These are phyloP conservation scores for Leucoagaricus sp. DNA, from an alignment of 1,284 basidiomycete genomes.

Conservation along the genomic window DNA sequence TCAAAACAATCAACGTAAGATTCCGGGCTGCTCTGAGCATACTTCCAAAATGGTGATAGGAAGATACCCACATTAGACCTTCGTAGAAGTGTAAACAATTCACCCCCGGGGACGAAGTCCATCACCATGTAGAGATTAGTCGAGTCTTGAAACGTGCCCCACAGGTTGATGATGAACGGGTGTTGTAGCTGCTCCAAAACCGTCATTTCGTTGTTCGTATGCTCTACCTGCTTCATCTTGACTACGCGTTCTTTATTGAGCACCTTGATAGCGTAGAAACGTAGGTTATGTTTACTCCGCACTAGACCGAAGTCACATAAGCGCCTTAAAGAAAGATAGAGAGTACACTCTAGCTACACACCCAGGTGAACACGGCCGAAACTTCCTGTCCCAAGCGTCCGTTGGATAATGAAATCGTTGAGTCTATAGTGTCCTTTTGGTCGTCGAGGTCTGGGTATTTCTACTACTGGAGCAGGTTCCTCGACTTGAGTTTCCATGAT, in stretches of 20 bases:
- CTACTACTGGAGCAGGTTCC: constrained; percentile 30
- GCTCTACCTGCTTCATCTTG: constrained; percentile 95
- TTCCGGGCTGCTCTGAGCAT: neutral
- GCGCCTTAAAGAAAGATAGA: constrained; percentile 6
- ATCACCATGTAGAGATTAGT: constrained; percentile 99
- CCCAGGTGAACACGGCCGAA: constrained; percentile 95
- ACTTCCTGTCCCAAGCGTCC: constrained; percentile 89
- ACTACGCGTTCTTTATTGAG: constrained; percentile 94
- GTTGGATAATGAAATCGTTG: constrained; percentile 72
- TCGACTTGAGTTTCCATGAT: constrained; percentile 30
- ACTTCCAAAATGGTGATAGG: constrained; percentile 12
- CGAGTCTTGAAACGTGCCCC: constrained; percentile 96
- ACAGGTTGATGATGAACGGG: constrained; percentile 97
- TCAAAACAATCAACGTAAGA: constrained; percentile 6
- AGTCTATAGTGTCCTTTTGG: constrained; percentile 71
- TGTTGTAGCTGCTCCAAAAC: constrained; percentile 92
- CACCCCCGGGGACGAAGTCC: constrained; percentile 99
- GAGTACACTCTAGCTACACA: constrained; percentile 36
- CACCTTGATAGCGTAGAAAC: constrained; percentile 96
- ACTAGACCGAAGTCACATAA: constrained; percentile 45
- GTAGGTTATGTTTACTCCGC: constrained; percentile 88
- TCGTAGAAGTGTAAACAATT: constrained; percentile 90
- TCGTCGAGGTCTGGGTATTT: constrained; percentile 32
- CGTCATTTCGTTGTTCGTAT: constrained; percentile 94
- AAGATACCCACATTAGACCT: constrained; percentile 75